A percentile compares a stretch with the other conserved stretches of the same genome.
These are phyloP conservation scores for Raffaelea albimanens DNA, from an alignment of 2,329 filamentous ascomycete genomes.

Conservation along the genomic window DNA sequence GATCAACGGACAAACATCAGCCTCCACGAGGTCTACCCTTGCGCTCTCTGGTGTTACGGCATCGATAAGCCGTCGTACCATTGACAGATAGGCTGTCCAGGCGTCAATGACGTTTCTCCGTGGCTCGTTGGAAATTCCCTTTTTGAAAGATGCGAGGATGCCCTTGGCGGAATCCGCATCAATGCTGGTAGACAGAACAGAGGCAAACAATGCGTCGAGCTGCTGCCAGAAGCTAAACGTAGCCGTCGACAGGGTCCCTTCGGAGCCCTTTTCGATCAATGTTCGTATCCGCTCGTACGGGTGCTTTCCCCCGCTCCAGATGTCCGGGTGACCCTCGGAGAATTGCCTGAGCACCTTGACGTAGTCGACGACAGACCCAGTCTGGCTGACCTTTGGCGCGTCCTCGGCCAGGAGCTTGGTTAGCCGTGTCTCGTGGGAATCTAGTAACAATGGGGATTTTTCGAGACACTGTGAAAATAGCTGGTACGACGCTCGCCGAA, in stretches of 20 bases:
- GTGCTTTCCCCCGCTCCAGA: constrained; percentile 60
- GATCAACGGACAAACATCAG: constrained; percentile 44
- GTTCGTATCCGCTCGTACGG: constrained; percentile 50
- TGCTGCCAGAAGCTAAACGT: constrained; percentile 62
- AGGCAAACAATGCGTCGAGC: constrained; percentile 52
- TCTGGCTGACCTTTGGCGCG: constrained; percentile 62
- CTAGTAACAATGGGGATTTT: constrained; percentile 34
- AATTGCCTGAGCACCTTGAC: constrained; percentile 57
- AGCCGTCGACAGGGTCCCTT: constrained; percentile 44
- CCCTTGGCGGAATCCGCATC: constrained; percentile 42
- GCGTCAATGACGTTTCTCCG: constrained; percentile 56
- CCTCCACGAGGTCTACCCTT: constrained; percentile 32
- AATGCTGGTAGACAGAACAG: constrained; percentile 41
- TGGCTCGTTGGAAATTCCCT: constrained; percentile 67
- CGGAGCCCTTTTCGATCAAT: constrained; percentile 76
- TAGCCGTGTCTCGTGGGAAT: constrained; percentile 39
- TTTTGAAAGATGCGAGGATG: constrained; percentile 58
- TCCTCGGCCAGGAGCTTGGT: constrained; percentile 59
- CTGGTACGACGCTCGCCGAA: constrained; percentile 42
- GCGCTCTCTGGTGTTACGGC: constrained; percentile 36
- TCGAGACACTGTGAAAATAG: constrained; percentile 40
- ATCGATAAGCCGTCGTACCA: constrained; percentile 43
- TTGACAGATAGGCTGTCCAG: constrained; percentile 67
- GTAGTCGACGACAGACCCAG: constrained; percentile 64
- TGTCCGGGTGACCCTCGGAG: constrained; percentile 52